A percentile compares a stretch with the other conserved stretches of the same genome.
Evolutionary conservation across 2,329 filamentous ascomycete species (phyloP).

Genomic region (Talaromyces albobiverticillius): DNA sequence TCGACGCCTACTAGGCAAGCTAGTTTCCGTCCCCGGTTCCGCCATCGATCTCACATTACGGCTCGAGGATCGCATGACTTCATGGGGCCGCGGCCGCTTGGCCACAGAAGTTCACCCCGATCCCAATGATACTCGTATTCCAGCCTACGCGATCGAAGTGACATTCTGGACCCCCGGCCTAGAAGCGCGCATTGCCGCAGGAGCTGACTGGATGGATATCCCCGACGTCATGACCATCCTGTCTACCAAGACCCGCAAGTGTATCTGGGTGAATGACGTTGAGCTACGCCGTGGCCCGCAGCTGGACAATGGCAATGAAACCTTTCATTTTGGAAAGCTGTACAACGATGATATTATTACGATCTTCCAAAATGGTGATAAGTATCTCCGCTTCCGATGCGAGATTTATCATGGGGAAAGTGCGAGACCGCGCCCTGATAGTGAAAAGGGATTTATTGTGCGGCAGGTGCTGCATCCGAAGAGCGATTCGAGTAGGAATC

Average conservation of each 20-base stretch:
- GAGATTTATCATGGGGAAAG: slow-evolving; percentile 49
- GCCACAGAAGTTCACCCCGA: slow-evolving; percentile 68
- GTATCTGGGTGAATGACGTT: slow-evolving; percentile 75
- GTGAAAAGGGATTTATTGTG: slow-evolving; percentile 40
- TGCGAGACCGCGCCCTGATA: slow-evolving; percentile 36
- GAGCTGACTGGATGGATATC: slow-evolving; percentile 54
- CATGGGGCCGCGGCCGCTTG: slow-evolving; percentile 70
- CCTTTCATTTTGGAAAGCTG: slow-evolving; percentile 61
- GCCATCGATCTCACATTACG: slow-evolving; percentile 61
- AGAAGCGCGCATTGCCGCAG: slow-evolving; percentile 56
- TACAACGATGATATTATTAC: slow-evolving; percentile 74
- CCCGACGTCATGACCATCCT: slow-evolving; percentile 66
- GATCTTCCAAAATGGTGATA: slow-evolving; percentile 57
- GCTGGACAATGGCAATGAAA: slow-evolving; percentile 51
- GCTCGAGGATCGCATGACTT: slow-evolving; percentile 65
- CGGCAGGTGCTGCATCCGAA: slow-evolving; percentile 35
- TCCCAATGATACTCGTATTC: slow-evolving; percentile 65
- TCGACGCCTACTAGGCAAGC: slow-evolving; percentile 55
- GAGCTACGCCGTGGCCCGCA: slow-evolving; percentile 57
- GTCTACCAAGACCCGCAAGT: slow-evolving; percentile 72
- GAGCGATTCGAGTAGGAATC: slow-evolving; percentile 18
- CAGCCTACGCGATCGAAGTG: slow-evolving; percentile 77
- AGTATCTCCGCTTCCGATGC: slow-evolving; percentile 43
- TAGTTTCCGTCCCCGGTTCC: slow-evolving; percentile 66
- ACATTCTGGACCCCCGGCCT: slow-evolving; percentile 69